Base-by-base conservation (phyloP, 192 early-diverging fungal genomes). In the Coemansia sp. region DNA sequence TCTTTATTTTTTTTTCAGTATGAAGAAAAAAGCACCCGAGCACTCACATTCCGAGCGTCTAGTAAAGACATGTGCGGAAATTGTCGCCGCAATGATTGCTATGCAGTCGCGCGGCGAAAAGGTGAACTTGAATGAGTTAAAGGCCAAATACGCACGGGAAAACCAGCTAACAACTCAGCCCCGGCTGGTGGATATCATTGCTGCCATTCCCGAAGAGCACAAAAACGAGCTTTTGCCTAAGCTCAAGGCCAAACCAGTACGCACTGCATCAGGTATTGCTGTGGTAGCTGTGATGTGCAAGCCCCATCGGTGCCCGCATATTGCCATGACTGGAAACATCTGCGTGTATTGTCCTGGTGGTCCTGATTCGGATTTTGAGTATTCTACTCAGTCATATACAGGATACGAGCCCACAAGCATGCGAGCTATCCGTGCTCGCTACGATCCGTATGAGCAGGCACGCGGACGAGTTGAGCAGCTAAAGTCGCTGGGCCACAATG, bases 331-430 rank as follows among this genome's bases (percentile, higher is more conserved):
- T 2, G 95, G 95, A 56, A 97, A 99, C 67, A 94, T 99, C 57
- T 99, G 97, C 71, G 96, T 99, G 68, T 77, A 96, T 74, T 94
- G 95, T 60, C 96, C 96, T 15, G 96, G 96, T 46, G 97, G 97
- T 0, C 97, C 97, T 3, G 97, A 99, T 67, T 96, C 94, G 6
- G 97, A 99, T 69, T 99, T 99, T 68, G 97, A 99, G 78, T 99
- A 99, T 77, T 96, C 93, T 41, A 99, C 97, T 43, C 97, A 99
- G 72, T 98, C 95, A n/a, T 99, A 99, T 57, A 99, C 97, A 19
- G 97, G 97, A 28, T 99, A 98, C 73, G 97, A 99, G 67, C 97
- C 97, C 5, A 99, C 97, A 3, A 90, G 87, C 50, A 99, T 99
- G 97, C 87, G 97, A 31, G 97, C 97, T 4, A 99, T 99, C 51